These are phyloP conservation scores for Starmerella scarabaei DNA, from an alignment of 805 yeast species.

Conservation along the genomic window DNA sequence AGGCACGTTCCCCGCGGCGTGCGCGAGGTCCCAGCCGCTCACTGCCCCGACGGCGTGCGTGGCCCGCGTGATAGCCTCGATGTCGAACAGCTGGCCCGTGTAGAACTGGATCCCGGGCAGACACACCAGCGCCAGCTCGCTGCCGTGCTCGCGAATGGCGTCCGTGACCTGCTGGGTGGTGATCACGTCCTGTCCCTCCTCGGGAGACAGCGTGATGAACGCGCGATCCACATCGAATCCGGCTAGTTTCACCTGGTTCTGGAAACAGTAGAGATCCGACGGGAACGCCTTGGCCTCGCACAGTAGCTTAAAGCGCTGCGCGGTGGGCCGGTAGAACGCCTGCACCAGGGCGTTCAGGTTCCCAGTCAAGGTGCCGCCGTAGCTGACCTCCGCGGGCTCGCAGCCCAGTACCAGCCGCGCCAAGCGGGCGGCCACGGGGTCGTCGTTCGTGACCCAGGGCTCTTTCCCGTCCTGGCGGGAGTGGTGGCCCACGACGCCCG, in stretches of 20 bases:
- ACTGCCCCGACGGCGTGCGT: conserved; percentile 43
- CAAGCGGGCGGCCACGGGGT: conserved; percentile 55
- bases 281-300: conserved; percentile 87
- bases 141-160: conserved; percentile 42
- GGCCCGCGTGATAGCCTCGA: conserved; percentile 49
- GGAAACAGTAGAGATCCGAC: conserved; percentile 77
- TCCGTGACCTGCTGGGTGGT: conserved; percentile 50
- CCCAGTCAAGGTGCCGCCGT: conserved; percentile 75
- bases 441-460: conserved; percentile 80
- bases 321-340: conserved; percentile 60
- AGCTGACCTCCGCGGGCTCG: conserved; percentile 58
- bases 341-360: conserved; percentile 64
- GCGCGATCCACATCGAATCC: conserved; percentile 42
- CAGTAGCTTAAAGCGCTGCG: conserved; percentile 49
- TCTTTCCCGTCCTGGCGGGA: conserved; percentile 28
- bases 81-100: conserved; percentile 78
- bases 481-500: conserved; percentile 82
- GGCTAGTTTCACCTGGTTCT: conserved; percentile 53
- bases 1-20: conserved; percentile 80
- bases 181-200: conserved; percentile 43
- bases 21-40: conserved; percentile 91
- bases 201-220: conserved; percentile 52
- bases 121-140: conserved; percentile 57
- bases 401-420: conserved; percentile 68
- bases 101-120: conserved; percentile 86